Evolutionary conservation across 495 filamentous ascomycete species (phyloP).

Genomic region (Lophium mytilinum): DNA sequence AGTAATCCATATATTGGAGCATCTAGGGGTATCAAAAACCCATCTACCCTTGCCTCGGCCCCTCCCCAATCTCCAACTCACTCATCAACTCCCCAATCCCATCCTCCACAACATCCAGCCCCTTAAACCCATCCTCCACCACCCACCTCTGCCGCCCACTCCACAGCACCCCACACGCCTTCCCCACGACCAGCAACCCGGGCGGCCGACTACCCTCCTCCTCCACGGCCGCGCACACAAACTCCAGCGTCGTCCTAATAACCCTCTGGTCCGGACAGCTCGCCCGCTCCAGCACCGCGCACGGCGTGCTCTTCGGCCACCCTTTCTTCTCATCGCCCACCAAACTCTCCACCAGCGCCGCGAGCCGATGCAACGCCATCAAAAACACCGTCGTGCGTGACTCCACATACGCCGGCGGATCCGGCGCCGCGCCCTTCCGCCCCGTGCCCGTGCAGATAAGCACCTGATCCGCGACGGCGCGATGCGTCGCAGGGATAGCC

Average conservation of each 20-base stretch:
- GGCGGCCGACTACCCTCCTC: constrained; percentile 84
- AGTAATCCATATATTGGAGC: too few relatives aligned
- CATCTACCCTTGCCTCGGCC: too few relatives aligned
- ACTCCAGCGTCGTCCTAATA: constrained; percentile 72
- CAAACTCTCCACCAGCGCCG: constrained; percentile 47
- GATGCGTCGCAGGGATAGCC: constrained; percentile 77
- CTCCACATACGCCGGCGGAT: constrained; percentile 67
- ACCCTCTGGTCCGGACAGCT: constrained; percentile 91
- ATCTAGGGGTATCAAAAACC: too few relatives aligned
- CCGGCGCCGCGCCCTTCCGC: constrained; percentile 74
- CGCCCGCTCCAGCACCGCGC: constrained; percentile 89
- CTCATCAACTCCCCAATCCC: too few relatives aligned
- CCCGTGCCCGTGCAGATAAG: constrained; percentile 93
- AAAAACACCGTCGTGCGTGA: constrained; percentile 86
- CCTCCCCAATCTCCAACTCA: too few relatives aligned
- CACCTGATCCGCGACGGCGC: constrained; percentile 84
- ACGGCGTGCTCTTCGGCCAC: constrained; percentile 56
- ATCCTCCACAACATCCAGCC: constrained; percentile 34
- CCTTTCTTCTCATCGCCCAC: constrained; percentile 31
- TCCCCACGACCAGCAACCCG: constrained; percentile 80
- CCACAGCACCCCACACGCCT: constrained; percentile 66
- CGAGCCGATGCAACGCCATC: constrained; percentile 87
- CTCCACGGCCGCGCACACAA: constrained; percentile 76
- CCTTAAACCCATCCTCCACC: constrained; percentile 83
- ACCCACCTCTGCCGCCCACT: constrained; percentile 59